Base-by-base conservation (phyloP, 768 basidiomycete genomes). In the Mycena metata region DNA sequence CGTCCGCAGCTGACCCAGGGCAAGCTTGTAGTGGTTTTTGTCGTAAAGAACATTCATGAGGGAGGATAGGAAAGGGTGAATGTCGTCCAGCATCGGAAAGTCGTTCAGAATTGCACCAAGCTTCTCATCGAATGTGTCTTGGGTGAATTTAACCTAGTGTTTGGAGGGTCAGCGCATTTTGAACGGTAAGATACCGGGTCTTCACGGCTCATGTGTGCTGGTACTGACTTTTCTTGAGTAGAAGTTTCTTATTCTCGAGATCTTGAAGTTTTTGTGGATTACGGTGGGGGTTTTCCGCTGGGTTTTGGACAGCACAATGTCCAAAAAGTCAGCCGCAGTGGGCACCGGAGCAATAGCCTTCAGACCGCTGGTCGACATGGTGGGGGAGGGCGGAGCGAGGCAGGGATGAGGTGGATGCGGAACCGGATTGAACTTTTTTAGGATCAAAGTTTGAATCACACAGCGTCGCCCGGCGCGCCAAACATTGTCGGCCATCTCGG, bases 221-320 rank as follows among this genome's bases (percentile, higher is more conserved):
- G 39, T 39, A 39, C 39, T 39, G 39, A 39, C 39, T 39, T 99
- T 99, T 79, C 97, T 91, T 97, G 99, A 98, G 81, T 99, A 98
- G 77, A 96, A 96, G 75, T 96, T 95, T 69, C 97, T 90, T 82
- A 99, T 99, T 73, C 97, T 92, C 72, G 95, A 96, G 80, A 99
- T 99, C 85, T 99, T 98, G 86, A 98, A 98, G 85, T 98, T 98
- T 86, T 98, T 98, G 82, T 98, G 98, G 78, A 99, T 98, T 73
- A 96, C 95, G 33, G 97, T 99, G 12, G 97, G 97, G 26, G 97
- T 99, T 85, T 98, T 98, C 76, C 97, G 85, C 84, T 98, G 96
- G 1, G 97, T 98, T 80, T 90, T 96, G 75, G 93, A 95, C 75
- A 97, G 78, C 42, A 97, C 94, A 67, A 97, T 96, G 80, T 97